Conservation (phyloP, 2,329 filamentous ascomycete species). For the Apiospora rasikravindrae region DNA sequence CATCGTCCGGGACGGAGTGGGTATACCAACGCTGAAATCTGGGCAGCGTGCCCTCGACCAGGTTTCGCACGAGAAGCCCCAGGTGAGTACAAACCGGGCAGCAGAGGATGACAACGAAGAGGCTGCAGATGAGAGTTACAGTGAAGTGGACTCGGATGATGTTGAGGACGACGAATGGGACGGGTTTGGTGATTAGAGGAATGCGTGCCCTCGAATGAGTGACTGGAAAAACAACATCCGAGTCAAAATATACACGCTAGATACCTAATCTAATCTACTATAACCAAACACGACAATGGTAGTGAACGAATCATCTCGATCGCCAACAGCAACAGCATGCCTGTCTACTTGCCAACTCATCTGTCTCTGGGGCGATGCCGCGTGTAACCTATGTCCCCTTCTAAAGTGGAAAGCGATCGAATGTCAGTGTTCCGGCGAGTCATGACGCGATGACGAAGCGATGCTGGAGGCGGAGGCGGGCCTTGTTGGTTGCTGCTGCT, state of each 20-base stretch:
- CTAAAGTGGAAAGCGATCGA: not conserved
- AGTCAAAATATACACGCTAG: not conserved
- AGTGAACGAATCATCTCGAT: not conserved
- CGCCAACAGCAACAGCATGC: not conserved
- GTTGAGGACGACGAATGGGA: constrained; percentile 38
- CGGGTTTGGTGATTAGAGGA: constrained; percentile 40
- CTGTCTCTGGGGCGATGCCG: not conserved
- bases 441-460: not conserved
- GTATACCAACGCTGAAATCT: constrained; percentile 39
- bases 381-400: not conserved
- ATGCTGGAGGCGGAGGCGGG: not conserved
- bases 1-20: constrained; percentile 50
- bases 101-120: constrained; percentile 21
- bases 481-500: not conserved
- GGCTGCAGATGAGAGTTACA: constrained; percentile 24
- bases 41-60: constrained; percentile 4
- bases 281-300: not conserved
- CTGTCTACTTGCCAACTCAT: not conserved
- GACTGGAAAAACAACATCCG: not conserved
- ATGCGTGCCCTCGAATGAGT: not conserved
- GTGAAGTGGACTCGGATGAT: constrained; percentile 27
- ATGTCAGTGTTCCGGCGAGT: not conserved
- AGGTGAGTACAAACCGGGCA: constrained; percentile 21
- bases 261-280: not conserved
- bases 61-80: not conserved